Percentiles rank a stretch among this genome's conserved stretches.
Evolutionary conservation across 129 eudicot species (phyloP).

Genomic region (Flaveria brownii): DNA sequence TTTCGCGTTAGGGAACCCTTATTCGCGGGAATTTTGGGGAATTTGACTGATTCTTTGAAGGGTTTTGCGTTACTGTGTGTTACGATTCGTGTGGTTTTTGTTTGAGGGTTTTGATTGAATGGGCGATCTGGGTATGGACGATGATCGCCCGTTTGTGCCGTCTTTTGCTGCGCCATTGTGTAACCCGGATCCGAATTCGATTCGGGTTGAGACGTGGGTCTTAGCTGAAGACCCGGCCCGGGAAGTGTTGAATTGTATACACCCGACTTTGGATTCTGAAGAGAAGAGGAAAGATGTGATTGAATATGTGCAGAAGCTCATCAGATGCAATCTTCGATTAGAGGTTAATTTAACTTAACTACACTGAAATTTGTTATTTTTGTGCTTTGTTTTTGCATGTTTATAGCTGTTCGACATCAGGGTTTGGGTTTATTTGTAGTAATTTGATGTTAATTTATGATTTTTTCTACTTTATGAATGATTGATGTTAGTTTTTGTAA

Average conservation of each 20-base stretch:
- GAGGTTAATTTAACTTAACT: conserved; percentile 45
- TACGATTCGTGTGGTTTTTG: not conserved
- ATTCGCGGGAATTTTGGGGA: conserved; percentile 18
- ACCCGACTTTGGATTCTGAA: conserved; percentile 68
- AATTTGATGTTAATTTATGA: not conserved
- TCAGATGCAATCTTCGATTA: conserved; percentile 41
- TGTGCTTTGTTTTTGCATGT: conserved; percentile 3
- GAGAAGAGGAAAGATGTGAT: conserved; percentile 70
- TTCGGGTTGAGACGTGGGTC: conserved; percentile 45
- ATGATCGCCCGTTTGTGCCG: conserved; percentile 47
- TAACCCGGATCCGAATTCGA: conserved; percentile 55
- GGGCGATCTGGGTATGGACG: conserved; percentile 51
- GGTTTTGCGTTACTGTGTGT: conserved; percentile 26
- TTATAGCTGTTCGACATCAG: too few species aligned
- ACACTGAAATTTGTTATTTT: not conserved
- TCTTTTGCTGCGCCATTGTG: conserved; percentile 32
- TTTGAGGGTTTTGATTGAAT: conserved; percentile 16
- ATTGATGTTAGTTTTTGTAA: not conserved
- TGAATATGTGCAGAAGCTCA: conserved; percentile 59
- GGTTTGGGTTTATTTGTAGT: too few species aligned
- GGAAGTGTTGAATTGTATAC: conserved; percentile 54
- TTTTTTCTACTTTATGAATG: not conserved
- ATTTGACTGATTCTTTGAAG: conserved; percentile 18
- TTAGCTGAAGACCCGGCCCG: conserved; percentile 53
- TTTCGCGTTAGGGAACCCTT: conserved; percentile 9